phyloP scores from a whole-genome alignment of 208 protist species.

The Trypanosoma theileri region DNA sequence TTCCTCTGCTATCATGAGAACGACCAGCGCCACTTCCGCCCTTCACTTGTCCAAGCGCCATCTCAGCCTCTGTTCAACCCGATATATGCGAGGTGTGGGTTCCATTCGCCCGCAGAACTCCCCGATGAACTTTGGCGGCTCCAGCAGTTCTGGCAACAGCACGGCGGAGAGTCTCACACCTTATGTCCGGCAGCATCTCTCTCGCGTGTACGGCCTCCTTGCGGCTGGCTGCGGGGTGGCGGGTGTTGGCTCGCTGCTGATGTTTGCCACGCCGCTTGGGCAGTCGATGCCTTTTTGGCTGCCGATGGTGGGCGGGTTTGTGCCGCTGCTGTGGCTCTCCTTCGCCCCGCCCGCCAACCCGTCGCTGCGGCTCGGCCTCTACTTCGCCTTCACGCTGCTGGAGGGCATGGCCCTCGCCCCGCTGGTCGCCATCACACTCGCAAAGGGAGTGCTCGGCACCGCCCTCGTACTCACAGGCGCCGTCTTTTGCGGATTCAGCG shows the following conservation, averaged over 20 bases:
- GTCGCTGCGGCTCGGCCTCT: constrained; percentile 67
- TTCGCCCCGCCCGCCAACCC: constrained; percentile 79
- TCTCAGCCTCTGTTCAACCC: constrained; percentile 19
- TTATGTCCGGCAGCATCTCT: constrained; percentile 81
- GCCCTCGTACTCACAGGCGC: constrained; percentile 80
- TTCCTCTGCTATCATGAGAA: background rate
- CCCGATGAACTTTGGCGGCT: constrained; percentile 47
- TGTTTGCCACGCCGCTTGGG: constrained; percentile 80
- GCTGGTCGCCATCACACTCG: constrained; percentile 63
- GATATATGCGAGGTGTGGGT: constrained; percentile 21
- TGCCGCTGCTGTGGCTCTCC: constrained; percentile 82
- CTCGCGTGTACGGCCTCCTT: constrained; percentile 80
- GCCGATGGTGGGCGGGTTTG: constrained; percentile 82
- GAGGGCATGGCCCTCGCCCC: constrained; percentile 85
- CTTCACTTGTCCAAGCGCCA: constrained; percentile 14
- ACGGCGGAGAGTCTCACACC: constrained; percentile 77
- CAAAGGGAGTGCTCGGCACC: constrained; percentile 80
- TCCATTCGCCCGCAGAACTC: constrained; percentile 37
- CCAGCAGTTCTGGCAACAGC: constrained; percentile 34
- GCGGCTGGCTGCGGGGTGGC: constrained; percentile 38
- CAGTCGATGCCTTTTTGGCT: constrained; percentile 77
- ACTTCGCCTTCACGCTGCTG: constrained; percentile 78
- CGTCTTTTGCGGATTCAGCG: constrained; percentile 86
- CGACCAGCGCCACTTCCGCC: background rate
- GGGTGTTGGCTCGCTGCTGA: constrained; percentile 60